Conservation (phyloP, 2,329 filamentous ascomycete species). For the Colletotrichum viniferum region DNA sequence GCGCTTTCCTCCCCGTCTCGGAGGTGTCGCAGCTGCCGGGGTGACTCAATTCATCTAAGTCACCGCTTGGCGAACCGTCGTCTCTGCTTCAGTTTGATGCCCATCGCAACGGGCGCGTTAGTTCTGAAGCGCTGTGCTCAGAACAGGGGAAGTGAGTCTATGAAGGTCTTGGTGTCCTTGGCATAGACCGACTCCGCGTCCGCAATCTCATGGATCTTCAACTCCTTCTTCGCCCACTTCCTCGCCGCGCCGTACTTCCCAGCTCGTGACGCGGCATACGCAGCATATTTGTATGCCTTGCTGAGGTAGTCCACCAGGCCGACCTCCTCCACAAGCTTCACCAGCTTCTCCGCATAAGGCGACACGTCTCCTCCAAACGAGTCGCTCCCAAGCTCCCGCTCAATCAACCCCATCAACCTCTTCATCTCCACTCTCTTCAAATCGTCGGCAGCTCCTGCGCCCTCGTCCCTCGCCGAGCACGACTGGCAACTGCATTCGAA, state of each 20-base stretch:
- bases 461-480: conserved; percentile 33
- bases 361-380: conserved; percentile 14
- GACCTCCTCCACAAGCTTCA: conserved; percentile 26
- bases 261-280: conserved; percentile 22
- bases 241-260: conserved; percentile 21
- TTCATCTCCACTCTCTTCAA: conserved; percentile 31
- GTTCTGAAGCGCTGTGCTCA: neutral
- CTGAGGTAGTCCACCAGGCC: conserved; percentile 28
- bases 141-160: conserved; percentile 13
- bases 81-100: neutral
- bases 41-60: conserved; percentile 1
- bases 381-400: conserved; percentile 29
- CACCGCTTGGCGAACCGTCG: neutral
- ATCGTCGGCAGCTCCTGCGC: conserved; percentile 29
- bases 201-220: conserved; percentile 23
- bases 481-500: conserved; percentile 34
- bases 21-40: neutral
- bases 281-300: conserved; percentile 26
- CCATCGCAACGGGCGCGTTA: neutral
- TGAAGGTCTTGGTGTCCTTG: neutral
- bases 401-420: conserved; percentile 34
- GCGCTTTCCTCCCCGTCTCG: neutral
- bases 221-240: conserved; percentile 26
- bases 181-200: conserved; percentile 12
- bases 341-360: conserved; percentile 21